Evolutionary conservation across 2,329 filamentous ascomycete genomes (phyloP).

Genomic region (Pyricularia pennisetigena): DNA sequence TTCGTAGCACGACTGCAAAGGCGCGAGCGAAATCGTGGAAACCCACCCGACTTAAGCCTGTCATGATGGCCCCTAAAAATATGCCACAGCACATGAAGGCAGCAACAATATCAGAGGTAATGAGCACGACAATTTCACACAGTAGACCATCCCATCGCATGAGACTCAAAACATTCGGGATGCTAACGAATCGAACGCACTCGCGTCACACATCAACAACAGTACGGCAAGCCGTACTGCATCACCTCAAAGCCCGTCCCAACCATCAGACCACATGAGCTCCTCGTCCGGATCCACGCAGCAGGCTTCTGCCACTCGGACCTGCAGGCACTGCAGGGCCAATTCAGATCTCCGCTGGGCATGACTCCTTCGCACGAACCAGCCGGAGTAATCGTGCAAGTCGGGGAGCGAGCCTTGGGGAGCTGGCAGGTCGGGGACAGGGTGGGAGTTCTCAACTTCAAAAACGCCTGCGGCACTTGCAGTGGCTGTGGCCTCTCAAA

Average conservation of each 20-base stretch:
- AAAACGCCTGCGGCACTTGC: conserved; percentile 19
- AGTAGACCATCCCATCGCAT: neutral
- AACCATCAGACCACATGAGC: conserved; percentile 14
- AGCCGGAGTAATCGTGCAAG: conserved; percentile 19
- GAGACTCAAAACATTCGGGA: neutral
- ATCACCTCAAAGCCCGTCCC: conserved; percentile 14
- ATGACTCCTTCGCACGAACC: conserved; percentile 26
- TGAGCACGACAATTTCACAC: neutral
- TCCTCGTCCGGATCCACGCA: conserved; percentile 21
- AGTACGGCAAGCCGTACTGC: conserved; percentile 21
- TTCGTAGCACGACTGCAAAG: neutral
- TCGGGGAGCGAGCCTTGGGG: conserved; percentile 15
- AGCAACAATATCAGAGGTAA: neutral
- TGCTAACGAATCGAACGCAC: neutral
- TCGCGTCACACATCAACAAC: neutral
- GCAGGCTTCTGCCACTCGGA: conserved; percentile 28
- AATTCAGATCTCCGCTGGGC: conserved; percentile 18
- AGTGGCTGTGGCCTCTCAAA: conserved; percentile 13
- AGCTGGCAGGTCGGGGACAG: conserved; percentile 21
- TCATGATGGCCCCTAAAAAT: neutral
- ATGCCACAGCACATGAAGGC: neutral
- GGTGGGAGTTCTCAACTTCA: conserved; percentile 24
- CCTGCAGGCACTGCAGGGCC: conserved; percentile 22
- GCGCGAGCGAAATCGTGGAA: neutral
- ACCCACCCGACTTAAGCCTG: neutral